Evolutionary conservation across 2,329 filamentous ascomycete species (phyloP).

Genomic region (Fusarium setosum): DNA sequence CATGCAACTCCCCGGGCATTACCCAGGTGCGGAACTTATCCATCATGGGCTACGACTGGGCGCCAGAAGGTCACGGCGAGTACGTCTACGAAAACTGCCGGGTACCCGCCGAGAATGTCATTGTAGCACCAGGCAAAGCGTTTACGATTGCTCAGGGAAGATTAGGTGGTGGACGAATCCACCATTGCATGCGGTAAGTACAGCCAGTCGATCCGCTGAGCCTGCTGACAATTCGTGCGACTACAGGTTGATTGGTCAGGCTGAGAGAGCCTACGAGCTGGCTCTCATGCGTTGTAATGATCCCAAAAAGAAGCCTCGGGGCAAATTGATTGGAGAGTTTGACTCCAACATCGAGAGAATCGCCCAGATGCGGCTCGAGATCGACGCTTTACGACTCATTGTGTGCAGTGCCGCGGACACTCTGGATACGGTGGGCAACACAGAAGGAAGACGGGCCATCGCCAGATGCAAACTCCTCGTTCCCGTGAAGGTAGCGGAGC

Average conservation of each 20-base stretch:
- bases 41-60: conserved; percentile 93
- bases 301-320: conserved; percentile 23
- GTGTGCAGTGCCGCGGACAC: conserved; percentile 91
- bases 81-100: conserved; percentile 87
- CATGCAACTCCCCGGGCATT: conserved; percentile 79
- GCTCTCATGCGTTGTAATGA: conserved; percentile 18
- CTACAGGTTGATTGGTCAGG: conserved; percentile 76
- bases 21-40: conserved; percentile 87
- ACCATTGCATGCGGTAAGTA: conserved; percentile 9
- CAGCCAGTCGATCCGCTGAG: not conserved
- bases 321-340: conserved; percentile 22
- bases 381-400: conserved; percentile 84
- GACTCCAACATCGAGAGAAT: conserved; percentile 87
- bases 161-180: conserved; percentile 8
- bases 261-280: conserved; percentile 19
- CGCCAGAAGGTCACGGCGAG: conserved; percentile 92
- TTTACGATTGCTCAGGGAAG: conserved; percentile 12
- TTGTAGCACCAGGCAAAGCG: conserved; percentile 6
- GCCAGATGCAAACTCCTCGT: conserved; percentile 91
- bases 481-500: conserved; percentile 78
- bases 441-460: conserved; percentile 86
- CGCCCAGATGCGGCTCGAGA: conserved; percentile 86
- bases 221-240: conserved; percentile 63
- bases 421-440: conserved; percentile 86
- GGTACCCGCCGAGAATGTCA: conserved; percentile 64